A percentile compares a stretch with the other conserved stretches of the same genome.
phyloP scores from a whole-genome alignment of 2,329 filamentous ascomycete genomes.

The Fusarium sterilihyphosum region DNA sequence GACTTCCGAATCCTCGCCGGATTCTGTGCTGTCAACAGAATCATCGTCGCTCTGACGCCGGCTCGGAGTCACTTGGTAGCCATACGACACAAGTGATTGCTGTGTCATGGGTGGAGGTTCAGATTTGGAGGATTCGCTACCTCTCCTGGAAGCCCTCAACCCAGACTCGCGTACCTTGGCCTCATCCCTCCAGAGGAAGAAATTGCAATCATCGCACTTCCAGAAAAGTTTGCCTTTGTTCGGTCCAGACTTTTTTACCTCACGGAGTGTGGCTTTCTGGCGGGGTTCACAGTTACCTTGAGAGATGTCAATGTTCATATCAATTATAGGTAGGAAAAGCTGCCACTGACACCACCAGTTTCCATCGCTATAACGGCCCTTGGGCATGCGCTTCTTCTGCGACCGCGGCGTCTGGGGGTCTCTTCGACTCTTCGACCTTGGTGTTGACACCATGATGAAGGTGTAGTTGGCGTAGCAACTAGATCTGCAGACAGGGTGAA shows the following conservation, averaged over 20 bases:
- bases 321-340: background rate
- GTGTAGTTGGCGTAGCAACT: conserved; percentile 1
- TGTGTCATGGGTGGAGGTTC: conserved; percentile 46
- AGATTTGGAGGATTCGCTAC: conserved; percentile 24
- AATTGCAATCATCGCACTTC: conserved; percentile 54
- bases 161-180: conserved; percentile 47
- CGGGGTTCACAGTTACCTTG: conserved; percentile 57
- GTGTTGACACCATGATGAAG: conserved; percentile 27
- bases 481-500: background rate
- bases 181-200: conserved; percentile 58
- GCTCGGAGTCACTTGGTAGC: conserved; percentile 40
- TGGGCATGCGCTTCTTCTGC: conserved; percentile 44
- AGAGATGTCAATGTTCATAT: background rate
- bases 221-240: conserved; percentile 57
- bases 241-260: conserved; percentile 50
- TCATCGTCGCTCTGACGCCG: conserved; percentile 24
- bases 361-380: conserved; percentile 48
- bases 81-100: conserved; percentile 43
- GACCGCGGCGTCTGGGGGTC: conserved; percentile 40
- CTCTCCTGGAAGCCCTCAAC: conserved; percentile 12
- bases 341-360: conserved; percentile 51
- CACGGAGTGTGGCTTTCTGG: conserved; percentile 47
- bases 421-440: conserved; percentile 14
- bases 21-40: conserved; percentile 14
- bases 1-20: conserved; percentile 20